Conservation (phyloP, 2,329 filamentous ascomycete species). For the Claviceps sp. region DNA sequence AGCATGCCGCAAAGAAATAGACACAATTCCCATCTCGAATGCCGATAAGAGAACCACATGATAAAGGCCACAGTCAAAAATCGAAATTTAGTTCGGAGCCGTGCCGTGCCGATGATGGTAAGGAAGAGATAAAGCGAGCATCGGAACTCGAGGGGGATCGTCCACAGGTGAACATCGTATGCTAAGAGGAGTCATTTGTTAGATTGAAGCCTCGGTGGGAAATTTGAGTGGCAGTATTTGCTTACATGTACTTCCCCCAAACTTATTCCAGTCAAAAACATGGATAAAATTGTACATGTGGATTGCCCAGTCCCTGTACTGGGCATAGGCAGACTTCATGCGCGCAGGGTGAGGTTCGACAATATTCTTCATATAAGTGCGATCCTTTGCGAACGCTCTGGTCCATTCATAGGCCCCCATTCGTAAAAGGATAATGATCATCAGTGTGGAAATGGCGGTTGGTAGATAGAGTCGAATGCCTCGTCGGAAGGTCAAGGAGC, state of each 20-base stretch:
- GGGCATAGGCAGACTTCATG: conserved; percentile 22
- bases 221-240: background rate
- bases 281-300: conserved; percentile 38
- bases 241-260: conserved; percentile 32
- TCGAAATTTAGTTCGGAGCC: conserved; percentile 28
- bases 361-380: conserved; percentile 31
- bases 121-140: conserved; percentile 46
- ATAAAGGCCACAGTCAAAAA: conserved; percentile 27
- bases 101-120: conserved; percentile 34
- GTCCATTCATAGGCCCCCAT: conserved; percentile 35
- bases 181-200: conserved; percentile 11
- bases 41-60: conserved; percentile 31
- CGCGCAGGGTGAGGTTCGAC: conserved; percentile 32
- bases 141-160: conserved; percentile 47
- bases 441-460: conserved; percentile 34
- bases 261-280: conserved; percentile 36
- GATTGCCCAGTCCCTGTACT: conserved; percentile 32
- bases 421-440: conserved; percentile 30
- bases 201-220: conserved; percentile 6
- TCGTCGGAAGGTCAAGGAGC: conserved; percentile 38
- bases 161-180: conserved; percentile 49
- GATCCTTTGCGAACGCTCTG: conserved; percentile 30
- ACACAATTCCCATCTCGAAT: conserved; percentile 40
- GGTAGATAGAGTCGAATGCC: conserved; percentile 39
- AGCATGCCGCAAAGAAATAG: conserved; percentile 42